Evolutionary conservation across 768 basidiomycete species (phyloP), one percentile per base, ranked within the genome.

Genomic region (Sarcodon sp.): DNA sequence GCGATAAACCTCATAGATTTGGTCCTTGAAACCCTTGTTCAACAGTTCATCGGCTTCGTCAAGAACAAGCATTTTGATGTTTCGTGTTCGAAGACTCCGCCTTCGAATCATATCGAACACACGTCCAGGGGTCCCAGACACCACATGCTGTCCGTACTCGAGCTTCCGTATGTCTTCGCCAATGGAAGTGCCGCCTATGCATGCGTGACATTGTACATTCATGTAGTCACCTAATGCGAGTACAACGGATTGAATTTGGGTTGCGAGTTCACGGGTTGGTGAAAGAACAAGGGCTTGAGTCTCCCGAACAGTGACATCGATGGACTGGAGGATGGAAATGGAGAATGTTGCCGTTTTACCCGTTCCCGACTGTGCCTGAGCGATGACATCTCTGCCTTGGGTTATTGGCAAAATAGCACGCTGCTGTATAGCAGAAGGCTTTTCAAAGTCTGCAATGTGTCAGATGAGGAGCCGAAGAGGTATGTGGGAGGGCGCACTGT

Each of bases 291-390:
- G 82, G 0, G 91, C 94, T 66, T 98, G 94, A 3, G 91, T 92
- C 68, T 96, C 92, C 52, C 92, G 82, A 45, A 97, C 77, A 35
- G 87, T 83, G 38, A 88, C 80, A 65, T 99, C 94, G 78, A 99
- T 96, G 54, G 89, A 90, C 64, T 99, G 94, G 47, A 99, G 81
- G 64, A 96, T 90, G 55, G 93, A 87, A 63, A 99, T 96, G 56
- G 92, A 93, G 70, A 97, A 97, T 15, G 94, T 96, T 6, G 94
- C 94, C 8, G 94, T 99, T 88, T 98, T 99, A 76, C 94, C 94
- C 35, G 94, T 97, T 63, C 94, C 94, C 33, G 93, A 96, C 70
- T 98, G 94, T 38, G 94, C 94, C 71, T 97, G 94, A 34, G 94
- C 94, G 64, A 99, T 97, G 51, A 97, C 94, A 75, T 98, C 94